Evolutionary conservation across 306 rosid genomes (phyloP), one percentile per base, ranked within the genome.

Genomic region (Hippophae rhamnoides): DNA sequence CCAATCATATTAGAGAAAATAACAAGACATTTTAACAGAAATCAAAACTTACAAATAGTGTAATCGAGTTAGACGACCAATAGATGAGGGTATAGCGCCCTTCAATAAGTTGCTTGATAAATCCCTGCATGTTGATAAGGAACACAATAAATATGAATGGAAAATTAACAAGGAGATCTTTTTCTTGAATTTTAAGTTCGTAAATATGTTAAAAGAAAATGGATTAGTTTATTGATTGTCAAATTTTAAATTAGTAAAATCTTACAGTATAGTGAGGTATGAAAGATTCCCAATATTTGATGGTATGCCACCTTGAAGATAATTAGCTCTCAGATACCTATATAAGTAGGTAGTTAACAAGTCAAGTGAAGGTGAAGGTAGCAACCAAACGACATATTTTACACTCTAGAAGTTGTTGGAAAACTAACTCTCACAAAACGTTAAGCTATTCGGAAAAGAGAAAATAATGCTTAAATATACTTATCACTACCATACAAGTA

Each of bases 261-360:
- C 94, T 88, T 73, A 93, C 99, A 93, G 14, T 64, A 93, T 89
- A 71, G 86, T 89, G 41, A 93, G 86, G 70, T 54, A 75, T 57
- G 99, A 77, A 66, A 93, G 95, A 63, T 88, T 93, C 72, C 99
- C 99, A 66, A 93, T 79, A 70, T 70, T 74, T 38, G 97, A 61
- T 40, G 99, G 99, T 55, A 93, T 80, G 57, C 97, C 97, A 41
- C 97, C 97, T 79, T 89, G 87, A 31, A 93, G 83, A 80, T 80
- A 89, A 67, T 93, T 93, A 67, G 81, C 97, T 74, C 99, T 82
- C 86, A 93, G 66, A 76, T 93, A 93, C 80, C 99, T 93, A 76
- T 31, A 57, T 3, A 43, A 23, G 45, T 13, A 8, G 41, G 5
- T 13, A 56, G 38, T 31, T 0, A 31, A 31, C 5, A 31, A 31